A percentile compares a stretch with the other conserved stretches of the same genome.
phyloP scores from a whole-genome alignment of 2,329 filamentous ascomycete genomes.

The Penicillium frequentans region DNA sequence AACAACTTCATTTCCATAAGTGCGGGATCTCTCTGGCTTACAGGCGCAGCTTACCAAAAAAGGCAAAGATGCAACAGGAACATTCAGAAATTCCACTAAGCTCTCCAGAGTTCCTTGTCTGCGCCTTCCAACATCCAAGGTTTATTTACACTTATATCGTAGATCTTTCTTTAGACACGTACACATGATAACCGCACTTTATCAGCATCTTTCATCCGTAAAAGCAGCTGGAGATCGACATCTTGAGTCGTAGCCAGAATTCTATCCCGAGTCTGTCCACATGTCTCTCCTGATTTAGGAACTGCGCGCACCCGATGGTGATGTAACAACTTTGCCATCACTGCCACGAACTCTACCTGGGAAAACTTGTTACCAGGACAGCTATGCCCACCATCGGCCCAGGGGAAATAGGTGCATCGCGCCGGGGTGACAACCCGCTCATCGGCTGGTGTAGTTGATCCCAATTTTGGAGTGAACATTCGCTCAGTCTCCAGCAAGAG shows the following conservation, averaged over 20 bases:
- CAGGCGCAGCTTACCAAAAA: too few relatives aligned
- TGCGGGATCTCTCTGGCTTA: too few relatives aligned
- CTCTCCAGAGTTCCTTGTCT: too few relatives aligned
- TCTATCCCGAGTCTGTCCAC: neutral
- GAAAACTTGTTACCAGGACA: neutral
- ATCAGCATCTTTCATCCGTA: neutral
- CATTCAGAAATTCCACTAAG: too few relatives aligned
- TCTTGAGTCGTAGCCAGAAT: neutral
- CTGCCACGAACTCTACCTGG: neutral
- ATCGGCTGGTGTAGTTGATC: neutral
- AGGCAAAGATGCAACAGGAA: too few relatives aligned
- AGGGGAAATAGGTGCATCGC: neutral
- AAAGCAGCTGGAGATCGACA: neutral
- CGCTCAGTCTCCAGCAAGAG: neutral
- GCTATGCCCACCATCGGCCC: neutral
- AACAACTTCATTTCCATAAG: too few relatives aligned
- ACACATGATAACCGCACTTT: neutral
- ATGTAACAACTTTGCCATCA: neutral
- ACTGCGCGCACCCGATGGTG: neutral
- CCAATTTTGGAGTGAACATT: neutral
- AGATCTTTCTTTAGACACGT: neutral
- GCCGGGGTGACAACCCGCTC: neutral
- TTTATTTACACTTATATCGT: neutral
- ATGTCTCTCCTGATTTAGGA: neutral
- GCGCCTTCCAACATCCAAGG: too few relatives aligned